Percentiles rank a stretch among this genome's conserved stretches.
phyloP scores from a whole-genome alignment of 352 stramenopile species.

The Pythium aquatile region DNA sequence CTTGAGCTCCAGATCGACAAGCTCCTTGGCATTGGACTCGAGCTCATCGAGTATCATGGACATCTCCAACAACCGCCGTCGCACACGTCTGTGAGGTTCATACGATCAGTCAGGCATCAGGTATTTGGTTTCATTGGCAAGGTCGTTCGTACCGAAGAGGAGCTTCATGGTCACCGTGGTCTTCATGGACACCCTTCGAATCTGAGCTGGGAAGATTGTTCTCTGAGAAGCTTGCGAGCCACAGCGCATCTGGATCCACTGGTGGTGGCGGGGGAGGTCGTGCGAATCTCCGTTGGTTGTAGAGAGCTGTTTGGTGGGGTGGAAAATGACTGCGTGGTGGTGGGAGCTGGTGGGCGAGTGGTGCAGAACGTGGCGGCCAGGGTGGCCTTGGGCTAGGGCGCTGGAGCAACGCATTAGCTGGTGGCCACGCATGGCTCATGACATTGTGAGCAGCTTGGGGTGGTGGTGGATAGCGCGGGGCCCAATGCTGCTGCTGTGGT shows the following conservation, averaged over 20 bases:
- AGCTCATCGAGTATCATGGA: constrained; percentile 20
- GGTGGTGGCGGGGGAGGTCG: background rate
- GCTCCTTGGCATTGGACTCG: constrained; percentile 19
- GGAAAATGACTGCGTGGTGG: background rate
- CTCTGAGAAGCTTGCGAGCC: constrained; percentile 18
- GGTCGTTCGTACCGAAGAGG: background rate
- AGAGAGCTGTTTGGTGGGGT: background rate
- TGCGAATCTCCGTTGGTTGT: background rate
- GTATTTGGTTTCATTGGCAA: background rate
- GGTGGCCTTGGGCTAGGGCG: background rate
- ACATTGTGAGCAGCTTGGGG: background rate
- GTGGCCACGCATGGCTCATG: background rate
- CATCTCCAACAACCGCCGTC: constrained; percentile 12
- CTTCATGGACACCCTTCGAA: background rate
- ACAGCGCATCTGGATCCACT: constrained; percentile 10
- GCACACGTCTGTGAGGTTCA: constrained; percentile 13
- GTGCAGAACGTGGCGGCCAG: background rate
- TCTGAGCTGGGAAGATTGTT: background rate
- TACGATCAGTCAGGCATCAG: background rate
- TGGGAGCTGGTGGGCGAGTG: background rate
- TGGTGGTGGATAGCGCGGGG: background rate
- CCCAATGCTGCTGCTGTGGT: background rate
- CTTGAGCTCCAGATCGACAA: constrained; percentile 18
- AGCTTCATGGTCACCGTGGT: background rate
- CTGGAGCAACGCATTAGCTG: background rate